phyloP scores from a whole-genome alignment of 805 yeast species.

The Diddensiella caesifluorescens region DNA sequence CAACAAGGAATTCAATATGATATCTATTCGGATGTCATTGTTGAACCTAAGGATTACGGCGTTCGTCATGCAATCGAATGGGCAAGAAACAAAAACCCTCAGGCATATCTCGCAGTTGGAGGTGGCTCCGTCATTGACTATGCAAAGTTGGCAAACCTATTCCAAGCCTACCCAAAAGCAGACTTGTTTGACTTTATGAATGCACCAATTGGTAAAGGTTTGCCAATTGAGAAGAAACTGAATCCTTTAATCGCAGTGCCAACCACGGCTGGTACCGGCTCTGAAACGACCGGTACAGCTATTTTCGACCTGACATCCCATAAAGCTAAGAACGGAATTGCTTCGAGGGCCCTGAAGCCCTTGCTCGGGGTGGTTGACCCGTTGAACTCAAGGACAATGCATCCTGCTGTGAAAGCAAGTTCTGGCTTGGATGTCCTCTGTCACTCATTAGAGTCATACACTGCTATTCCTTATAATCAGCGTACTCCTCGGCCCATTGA shows the following conservation, averaged over 20 bases:
- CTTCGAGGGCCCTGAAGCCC: constrained; percentile 40
- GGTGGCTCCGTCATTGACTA: constrained; percentile 47
- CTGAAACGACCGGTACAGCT: constrained; percentile 44
- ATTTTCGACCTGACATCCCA: constrained; percentile 38
- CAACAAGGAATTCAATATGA: constrained; percentile 32
- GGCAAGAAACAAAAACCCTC: constrained; percentile 33
- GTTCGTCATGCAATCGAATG: constrained; percentile 34
- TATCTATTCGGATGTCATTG: constrained; percentile 33
- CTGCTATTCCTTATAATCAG: constrained; percentile 39
- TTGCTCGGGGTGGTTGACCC: constrained; percentile 42
- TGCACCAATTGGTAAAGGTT: constrained; percentile 38
- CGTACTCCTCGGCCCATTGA: constrained; percentile 36
- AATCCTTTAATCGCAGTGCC: constrained; percentile 41
- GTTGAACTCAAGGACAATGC: constrained; percentile 37
- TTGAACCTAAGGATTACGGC: constrained; percentile 36
- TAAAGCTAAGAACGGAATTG: constrained; percentile 41
- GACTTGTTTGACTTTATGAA: constrained; percentile 39
- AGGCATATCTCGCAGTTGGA: constrained; percentile 41
- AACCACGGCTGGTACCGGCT: constrained; percentile 45
- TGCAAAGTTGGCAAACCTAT: constrained; percentile 40
- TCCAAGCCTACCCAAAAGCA: constrained; percentile 38
- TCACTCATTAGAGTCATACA: constrained; percentile 42
- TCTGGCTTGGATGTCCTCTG: constrained; percentile 43
- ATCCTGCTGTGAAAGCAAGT: constrained; percentile 38
- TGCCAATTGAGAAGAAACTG: constrained; percentile 32